Conservation (phyloP, 2,329 filamentous ascomycete genomes). For the Coleophoma eucalyptorum region DNA sequence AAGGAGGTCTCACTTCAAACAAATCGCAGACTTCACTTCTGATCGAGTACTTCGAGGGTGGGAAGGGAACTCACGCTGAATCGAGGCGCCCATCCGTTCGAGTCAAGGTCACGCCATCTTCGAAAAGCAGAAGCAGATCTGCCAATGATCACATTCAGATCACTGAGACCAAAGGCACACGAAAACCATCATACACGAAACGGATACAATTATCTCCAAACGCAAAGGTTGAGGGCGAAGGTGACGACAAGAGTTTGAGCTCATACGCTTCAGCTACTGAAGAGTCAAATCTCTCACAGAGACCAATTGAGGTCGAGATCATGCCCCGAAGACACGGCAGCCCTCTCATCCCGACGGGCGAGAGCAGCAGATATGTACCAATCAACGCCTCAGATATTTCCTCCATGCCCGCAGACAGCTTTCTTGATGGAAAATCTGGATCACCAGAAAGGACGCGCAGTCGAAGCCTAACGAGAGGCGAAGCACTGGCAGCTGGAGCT, state of each 20-base stretch:
- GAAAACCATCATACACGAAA: slow-evolving; percentile 66
- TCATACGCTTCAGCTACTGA: slow-evolving; percentile 78
- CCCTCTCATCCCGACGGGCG: slow-evolving; percentile 57
- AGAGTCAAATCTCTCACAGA: slow-evolving; percentile 69
- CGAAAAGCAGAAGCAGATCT: slow-evolving; percentile 37
- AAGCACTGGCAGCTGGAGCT: slow-evolving; percentile 24
- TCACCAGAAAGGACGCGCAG: slow-evolving; percentile 26
- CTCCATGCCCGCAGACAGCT: slow-evolving; percentile 69
- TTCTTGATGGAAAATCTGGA: slow-evolving; percentile 48
- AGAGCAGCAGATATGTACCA: slow-evolving; percentile 59
- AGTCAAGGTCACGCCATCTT: slow-evolving; percentile 67
- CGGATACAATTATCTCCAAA: slow-evolving; percentile 59
- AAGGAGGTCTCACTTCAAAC: slow-evolving; percentile 45
- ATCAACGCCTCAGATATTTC: slow-evolving; percentile 81
- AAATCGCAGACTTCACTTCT: slow-evolving; percentile 68
- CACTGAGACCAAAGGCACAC: slow-evolving; percentile 71
- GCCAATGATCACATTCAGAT: slow-evolving; percentile 78
- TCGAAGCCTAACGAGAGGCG: slow-evolving; percentile 23
- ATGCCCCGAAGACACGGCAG: slow-evolving; percentile 61
- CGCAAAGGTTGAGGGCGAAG: slow-evolving; percentile 43
- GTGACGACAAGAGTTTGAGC: slow-evolving; percentile 61
- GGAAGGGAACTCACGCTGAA: slow-evolving; percentile 48
- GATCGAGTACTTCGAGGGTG: slow-evolving; percentile 73
- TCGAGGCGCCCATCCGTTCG: slow-evolving; percentile 64
- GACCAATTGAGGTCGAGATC: slow-evolving; percentile 88